These are phyloP conservation scores for Podospora sp. DNA, from an alignment of 495 filamentous ascomycete species.

Conservation along the genomic window DNA sequence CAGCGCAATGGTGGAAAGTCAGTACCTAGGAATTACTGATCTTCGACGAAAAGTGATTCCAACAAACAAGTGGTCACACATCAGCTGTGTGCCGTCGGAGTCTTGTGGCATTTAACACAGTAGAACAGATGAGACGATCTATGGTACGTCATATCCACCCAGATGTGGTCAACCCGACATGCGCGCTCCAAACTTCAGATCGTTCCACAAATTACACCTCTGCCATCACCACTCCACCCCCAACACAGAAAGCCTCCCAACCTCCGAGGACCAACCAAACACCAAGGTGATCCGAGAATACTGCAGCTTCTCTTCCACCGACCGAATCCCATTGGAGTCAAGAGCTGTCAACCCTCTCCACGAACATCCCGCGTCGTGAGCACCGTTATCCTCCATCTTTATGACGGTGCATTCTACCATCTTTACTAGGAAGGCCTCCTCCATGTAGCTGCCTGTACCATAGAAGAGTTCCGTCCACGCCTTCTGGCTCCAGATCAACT, in stretches of 20 bases:
- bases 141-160: too few relatives aligned
- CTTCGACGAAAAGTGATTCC: too few relatives aligned
- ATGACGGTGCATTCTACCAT: too few relatives aligned
- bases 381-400: too few relatives aligned
- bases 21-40: too few relatives aligned
- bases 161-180: slow-evolving; percentile 1
- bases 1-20: too few relatives aligned
- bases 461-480: slow-evolving; percentile 60
- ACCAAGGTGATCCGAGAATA: slow-evolving; percentile 56
- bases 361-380: slow-evolving; percentile 6
- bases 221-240: slow-evolving; percentile 44
- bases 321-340: slow-evolving; percentile 40
- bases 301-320: slow-evolving; percentile 52
- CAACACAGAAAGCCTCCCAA: slow-evolving; percentile 52
- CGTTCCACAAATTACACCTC: too few relatives aligned
- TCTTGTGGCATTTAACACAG: too few relatives aligned
- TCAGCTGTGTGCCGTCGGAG: too few relatives aligned
- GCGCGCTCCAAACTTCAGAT: background rate
- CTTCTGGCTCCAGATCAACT: slow-evolving; percentile 53
- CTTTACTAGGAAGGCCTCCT: too few relatives aligned
- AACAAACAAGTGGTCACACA: too few relatives aligned
- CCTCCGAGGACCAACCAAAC: slow-evolving; percentile 54
- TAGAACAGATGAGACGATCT: too few relatives aligned
- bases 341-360: slow-evolving; percentile 42
- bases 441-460: slow-evolving; percentile 24